These are phyloP conservation scores for Jaapia argillacea DNA, from an alignment of 768 basidiomycete genomes.

Conservation along the genomic window DNA sequence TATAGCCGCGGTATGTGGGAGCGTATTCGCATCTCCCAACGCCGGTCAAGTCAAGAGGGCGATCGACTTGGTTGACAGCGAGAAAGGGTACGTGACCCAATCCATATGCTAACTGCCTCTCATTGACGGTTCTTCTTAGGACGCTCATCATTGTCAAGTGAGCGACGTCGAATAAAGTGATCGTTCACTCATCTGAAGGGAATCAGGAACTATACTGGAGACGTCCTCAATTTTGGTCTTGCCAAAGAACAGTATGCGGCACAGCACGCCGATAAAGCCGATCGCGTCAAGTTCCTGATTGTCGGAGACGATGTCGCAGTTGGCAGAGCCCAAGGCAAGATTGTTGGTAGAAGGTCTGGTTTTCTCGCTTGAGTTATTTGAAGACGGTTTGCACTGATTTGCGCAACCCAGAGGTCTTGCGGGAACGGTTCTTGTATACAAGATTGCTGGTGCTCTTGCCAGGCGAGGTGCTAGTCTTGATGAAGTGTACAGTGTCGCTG, in stretches of 20 bases:
- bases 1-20: conserved; percentile 74
- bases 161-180: conserved; percentile 5
- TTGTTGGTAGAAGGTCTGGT: conserved; percentile 70
- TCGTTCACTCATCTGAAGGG: conserved; percentile 4
- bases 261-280: conserved; percentile 52
- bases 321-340: conserved; percentile 65
- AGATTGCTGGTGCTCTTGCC: conserved; percentile 81
- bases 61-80: conserved; percentile 65
- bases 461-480: conserved; percentile 55
- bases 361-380: background rate
- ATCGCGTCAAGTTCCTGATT: conserved; percentile 63
- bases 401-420: conserved; percentile 54
- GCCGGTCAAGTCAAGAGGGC: conserved; percentile 75
- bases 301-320: conserved; percentile 91
- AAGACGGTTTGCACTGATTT: background rate
- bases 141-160: conserved; percentile 82
- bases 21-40: conserved; percentile 85
- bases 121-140: too few relatives aligned
- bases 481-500: conserved; percentile 55
- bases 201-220: conserved; percentile 87
- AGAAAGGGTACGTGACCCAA: conserved; percentile 62
- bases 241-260: conserved; percentile 81
- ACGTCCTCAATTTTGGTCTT: conserved; percentile 85
- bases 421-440: conserved; percentile 79
- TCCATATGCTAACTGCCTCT: too few relatives aligned